Evolutionary conservation across 495 filamentous ascomycete genomes (phyloP).

Genomic region (Beverwykella pulmonaria): DNA sequence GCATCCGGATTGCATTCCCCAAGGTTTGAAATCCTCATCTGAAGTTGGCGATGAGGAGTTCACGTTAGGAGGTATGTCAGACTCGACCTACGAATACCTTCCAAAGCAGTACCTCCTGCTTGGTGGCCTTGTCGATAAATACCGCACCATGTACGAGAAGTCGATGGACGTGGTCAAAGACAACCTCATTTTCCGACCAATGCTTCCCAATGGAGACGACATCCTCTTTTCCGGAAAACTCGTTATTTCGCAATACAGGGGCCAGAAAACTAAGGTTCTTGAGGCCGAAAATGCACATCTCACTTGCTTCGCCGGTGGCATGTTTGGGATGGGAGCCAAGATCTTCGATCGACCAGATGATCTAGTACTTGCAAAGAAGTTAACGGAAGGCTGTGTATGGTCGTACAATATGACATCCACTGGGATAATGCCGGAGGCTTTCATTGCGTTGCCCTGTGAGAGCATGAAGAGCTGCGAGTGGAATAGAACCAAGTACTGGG

Average conservation of each 20-base stretch:
- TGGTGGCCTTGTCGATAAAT: constrained; percentile 80
- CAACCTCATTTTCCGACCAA: constrained; percentile 80
- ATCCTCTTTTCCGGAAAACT: constrained; percentile 73
- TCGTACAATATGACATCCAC: constrained; percentile 78
- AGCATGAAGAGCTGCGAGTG: constrained; percentile 68
- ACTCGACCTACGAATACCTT: constrained; percentile 94
- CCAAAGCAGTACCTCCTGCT: constrained; percentile 82
- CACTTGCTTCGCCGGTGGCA: constrained; percentile 89
- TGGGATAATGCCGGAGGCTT: constrained; percentile 79
- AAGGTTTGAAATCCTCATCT: constrained; percentile 40
- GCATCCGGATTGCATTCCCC: constrained; percentile 40
- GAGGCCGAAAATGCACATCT: constrained; percentile 73
- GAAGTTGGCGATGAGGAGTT: constrained; percentile 52
- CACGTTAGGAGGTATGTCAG: constrained; percentile 80
- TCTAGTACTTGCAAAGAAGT: constrained; percentile 75
- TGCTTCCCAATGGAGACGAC: constrained; percentile 73
- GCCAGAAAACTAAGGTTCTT: constrained; percentile 49
- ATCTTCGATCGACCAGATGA: constrained; percentile 80
- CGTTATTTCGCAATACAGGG: constrained; percentile 42
- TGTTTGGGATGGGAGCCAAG: constrained; percentile 88
- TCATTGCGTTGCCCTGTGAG: constrained; percentile 68
- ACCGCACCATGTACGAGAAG: constrained; percentile 77
- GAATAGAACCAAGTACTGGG: constrained; percentile 61
- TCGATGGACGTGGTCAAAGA: constrained; percentile 71
- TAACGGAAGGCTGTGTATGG: constrained; percentile 95